A percentile compares a stretch with the other conserved stretches of the same genome.
Conservation (phyloP, 1,139 yeast genomes). For the Candida dubliniensis region DNA sequence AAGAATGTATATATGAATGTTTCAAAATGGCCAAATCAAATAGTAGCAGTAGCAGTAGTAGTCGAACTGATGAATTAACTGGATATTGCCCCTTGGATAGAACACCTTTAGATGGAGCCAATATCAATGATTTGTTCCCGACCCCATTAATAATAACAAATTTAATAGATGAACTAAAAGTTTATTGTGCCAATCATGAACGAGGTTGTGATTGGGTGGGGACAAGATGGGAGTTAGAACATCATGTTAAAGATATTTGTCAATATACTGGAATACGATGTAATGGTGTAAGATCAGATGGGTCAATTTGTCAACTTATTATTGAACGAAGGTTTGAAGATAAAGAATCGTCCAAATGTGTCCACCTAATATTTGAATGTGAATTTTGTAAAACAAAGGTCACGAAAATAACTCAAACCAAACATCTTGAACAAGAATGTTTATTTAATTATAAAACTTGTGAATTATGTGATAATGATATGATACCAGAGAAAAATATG, state of each 20-base stretch:
- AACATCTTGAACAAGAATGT: constrained; percentile 44
- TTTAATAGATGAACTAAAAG: constrained; percentile 60
- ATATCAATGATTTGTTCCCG: constrained; percentile 51
- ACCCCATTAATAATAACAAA: constrained; percentile 64
- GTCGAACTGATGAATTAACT: constrained; percentile 4
- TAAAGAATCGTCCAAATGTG: constrained; percentile 20
- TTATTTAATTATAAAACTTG: constrained; percentile 39
- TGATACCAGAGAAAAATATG: constrained; percentile 36
- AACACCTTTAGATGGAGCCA: constrained; percentile 41
- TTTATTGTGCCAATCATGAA: constrained; percentile 50
- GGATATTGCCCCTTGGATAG: constrained; percentile 67
- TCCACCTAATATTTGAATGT: constrained; percentile 42
- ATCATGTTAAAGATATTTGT: constrained; percentile 53
- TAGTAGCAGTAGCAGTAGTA: constrained; percentile 1
- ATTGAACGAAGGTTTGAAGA: constrained; percentile 16
- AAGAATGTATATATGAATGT: constrained; percentile 51
- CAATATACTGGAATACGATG: constrained; percentile 52
- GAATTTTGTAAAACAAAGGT: constrained; percentile 38
- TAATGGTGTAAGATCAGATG: constrained; percentile 23
- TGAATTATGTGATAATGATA: constrained; percentile 41
- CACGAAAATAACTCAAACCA: constrained; percentile 27
- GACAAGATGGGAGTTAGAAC: constrained; percentile 58
- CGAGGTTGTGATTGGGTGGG: constrained; percentile 64
- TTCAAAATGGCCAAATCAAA: constrained; percentile 31
- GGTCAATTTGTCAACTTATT: constrained; percentile 9